A percentile compares a stretch with the other conserved stretches of the same genome.
Evolutionary conservation across 2,329 filamentous ascomycete species (phyloP).

Genomic region (Didymella arachidicola): DNA sequence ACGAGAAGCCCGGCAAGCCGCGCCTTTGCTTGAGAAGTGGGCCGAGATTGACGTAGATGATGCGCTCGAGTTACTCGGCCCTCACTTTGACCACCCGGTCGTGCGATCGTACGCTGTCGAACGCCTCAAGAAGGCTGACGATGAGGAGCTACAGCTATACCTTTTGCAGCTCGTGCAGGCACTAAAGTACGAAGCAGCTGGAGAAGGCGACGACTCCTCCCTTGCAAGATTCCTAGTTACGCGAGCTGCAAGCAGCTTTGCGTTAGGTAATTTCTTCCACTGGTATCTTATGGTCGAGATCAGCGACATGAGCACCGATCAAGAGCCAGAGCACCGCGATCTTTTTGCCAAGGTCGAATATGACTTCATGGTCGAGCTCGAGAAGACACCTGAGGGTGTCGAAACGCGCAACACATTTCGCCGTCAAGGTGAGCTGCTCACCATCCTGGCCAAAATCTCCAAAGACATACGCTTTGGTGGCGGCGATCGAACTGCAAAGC

Average conservation of each 20-base stretch:
- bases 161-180: slow-evolving; percentile 94
- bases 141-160: slow-evolving; percentile 89
- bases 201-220: slow-evolving; percentile 79
- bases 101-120: slow-evolving; percentile 95
- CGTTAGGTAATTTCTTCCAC: slow-evolving; percentile 91
- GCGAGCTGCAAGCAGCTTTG: slow-evolving; percentile 85
- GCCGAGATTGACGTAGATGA: slow-evolving; percentile 97
- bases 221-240: slow-evolving; percentile 88
- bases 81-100: slow-evolving; percentile 85
- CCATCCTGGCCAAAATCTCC: slow-evolving; percentile 85
- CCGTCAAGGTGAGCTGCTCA: slow-evolving; percentile 88
- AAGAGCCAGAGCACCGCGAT: slow-evolving; percentile 76
- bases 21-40: slow-evolving; percentile 90
- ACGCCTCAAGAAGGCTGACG: slow-evolving; percentile 87
- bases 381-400: slow-evolving; percentile 72
- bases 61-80: slow-evolving; percentile 90
- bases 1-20: slow-evolving; percentile 85
- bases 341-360: slow-evolving; percentile 94
- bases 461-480: slow-evolving; percentile 84
- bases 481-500: slow-evolving; percentile 79
- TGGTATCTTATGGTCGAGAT: slow-evolving; percentile 99
- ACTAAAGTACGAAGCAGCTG: slow-evolving; percentile 71
- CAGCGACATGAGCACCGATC: slow-evolving; percentile 79
- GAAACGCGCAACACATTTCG: slow-evolving; percentile 78
- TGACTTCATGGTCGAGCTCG: slow-evolving; percentile 91